These are phyloP conservation scores for Lasiosphaeria ovina DNA, from an alignment of 495 filamentous ascomycete genomes.

Conservation along the genomic window DNA sequence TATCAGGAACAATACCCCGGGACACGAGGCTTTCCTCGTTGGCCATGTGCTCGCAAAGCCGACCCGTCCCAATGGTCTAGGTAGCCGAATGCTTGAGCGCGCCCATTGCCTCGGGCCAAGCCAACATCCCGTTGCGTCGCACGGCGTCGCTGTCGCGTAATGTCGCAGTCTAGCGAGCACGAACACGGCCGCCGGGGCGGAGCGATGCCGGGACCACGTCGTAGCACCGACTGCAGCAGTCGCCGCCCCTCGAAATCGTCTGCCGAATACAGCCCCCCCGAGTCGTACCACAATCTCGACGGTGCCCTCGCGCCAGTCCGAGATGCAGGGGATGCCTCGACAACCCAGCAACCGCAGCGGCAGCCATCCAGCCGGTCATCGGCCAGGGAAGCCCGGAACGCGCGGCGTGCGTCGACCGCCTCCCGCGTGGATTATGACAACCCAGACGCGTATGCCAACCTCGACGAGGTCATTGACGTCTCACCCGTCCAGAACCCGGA, in stretches of 20 bases:
- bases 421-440: slow-evolving; percentile 35
- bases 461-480: slow-evolving; percentile 46
- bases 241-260: background rate
- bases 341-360: background rate
- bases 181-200: no score
- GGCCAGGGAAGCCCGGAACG: background rate
- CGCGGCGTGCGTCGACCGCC: slow-evolving; percentile 1
- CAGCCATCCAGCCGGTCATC: background rate
- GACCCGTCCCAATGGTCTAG: background rate
- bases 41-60: no score
- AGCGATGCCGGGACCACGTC: background rate
- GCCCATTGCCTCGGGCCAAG: background rate
- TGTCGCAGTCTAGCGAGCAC: background rate
- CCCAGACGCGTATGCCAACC: slow-evolving; percentile 48
- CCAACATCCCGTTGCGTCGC: background rate
- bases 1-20: no score
- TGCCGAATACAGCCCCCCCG: slow-evolving; percentile 14
- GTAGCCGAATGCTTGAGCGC: background rate
- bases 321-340: background rate
- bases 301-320: slow-evolving; percentile 3
- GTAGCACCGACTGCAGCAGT: background rate
- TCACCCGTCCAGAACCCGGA: slow-evolving; percentile 47
- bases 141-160: background rate
- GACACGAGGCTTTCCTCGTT: no score
- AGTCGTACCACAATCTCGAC: slow-evolving; percentile 17